These are phyloP conservation scores for Borovskyia barvae DNA, from an alignment of 208 protist species.

Conservation along the genomic window DNA sequence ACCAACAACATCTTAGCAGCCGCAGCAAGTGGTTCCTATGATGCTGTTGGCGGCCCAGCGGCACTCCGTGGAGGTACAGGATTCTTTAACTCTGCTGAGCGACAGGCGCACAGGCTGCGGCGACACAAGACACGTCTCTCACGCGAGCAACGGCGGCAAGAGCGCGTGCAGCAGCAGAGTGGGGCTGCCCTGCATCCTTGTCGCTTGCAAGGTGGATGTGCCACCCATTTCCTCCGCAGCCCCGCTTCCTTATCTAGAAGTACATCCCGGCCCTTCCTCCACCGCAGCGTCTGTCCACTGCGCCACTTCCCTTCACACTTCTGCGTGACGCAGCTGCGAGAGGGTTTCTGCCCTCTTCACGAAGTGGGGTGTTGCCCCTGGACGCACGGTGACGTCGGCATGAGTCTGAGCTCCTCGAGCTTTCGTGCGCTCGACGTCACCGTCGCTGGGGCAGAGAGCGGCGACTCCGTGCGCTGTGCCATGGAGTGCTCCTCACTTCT, in stretches of 20 bases:
- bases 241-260: background rate
- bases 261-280: background rate
- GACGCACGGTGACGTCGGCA: constrained; percentile 30
- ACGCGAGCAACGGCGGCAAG: constrained; percentile 22
- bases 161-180: constrained; percentile 9
- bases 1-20: no score
- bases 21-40: no score
- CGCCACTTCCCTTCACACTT: constrained; percentile 25
- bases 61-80: background rate
- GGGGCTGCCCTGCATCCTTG: constrained; percentile 41
- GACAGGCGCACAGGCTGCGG: constrained; percentile 5
- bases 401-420: background rate
- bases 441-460: no score
- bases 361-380: constrained; percentile 48
- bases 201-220: constrained; percentile 42
- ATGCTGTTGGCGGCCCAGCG: background rate
- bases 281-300: constrained; percentile 34
- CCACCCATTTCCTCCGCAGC: background rate
- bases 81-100: constrained; percentile 9
- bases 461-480: background rate
- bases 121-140: constrained; percentile 14
- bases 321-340: constrained; percentile 38
- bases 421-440: no score
- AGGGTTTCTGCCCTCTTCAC: constrained; percentile 32
- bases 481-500: background rate